Percentiles rank a stretch among this genome's conserved stretches.
These are phyloP conservation scores for Cyclostephanos tholiformis DNA, from an alignment of 108 stramenopile genomes.

Conservation along the genomic window DNA sequence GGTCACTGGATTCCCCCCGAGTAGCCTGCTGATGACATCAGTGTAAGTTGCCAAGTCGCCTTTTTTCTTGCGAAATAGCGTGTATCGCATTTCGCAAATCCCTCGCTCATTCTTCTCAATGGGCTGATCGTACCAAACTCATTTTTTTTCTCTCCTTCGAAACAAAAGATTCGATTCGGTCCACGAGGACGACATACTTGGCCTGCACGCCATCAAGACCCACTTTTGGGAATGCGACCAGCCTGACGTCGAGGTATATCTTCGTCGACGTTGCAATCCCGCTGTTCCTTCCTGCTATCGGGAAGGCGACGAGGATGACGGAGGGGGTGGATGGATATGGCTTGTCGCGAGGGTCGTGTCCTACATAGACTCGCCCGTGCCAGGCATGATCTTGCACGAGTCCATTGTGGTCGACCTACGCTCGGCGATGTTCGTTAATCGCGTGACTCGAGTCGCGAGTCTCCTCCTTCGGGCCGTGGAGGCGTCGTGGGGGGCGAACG, in stretches of 20 bases:
- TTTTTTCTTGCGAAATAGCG: too few species aligned
- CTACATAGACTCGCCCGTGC: constrained; percentile 72
- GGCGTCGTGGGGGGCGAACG: constrained; percentile 43
- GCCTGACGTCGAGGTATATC: constrained; percentile 75
- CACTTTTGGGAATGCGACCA: constrained; percentile 84
- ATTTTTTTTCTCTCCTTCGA: background rate
- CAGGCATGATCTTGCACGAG: constrained; percentile 71
- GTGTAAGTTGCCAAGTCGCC: constrained; percentile 49
- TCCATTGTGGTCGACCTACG: constrained; percentile 45
- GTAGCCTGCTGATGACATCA: constrained; percentile 80
- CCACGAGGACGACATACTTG: constrained; percentile 78
- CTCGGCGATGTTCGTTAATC: constrained; percentile 48
- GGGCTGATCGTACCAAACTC: background rate
- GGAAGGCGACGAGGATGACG: background rate
- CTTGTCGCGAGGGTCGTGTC: constrained; percentile 71
- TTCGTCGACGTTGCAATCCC: constrained; percentile 60
- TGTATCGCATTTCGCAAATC: background rate
- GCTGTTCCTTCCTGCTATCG: background rate
- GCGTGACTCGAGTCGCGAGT: constrained; percentile 68
- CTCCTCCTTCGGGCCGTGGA: constrained; percentile 74
- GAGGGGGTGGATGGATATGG: constrained; percentile 80
- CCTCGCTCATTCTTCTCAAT: background rate
- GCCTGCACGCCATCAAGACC: constrained; percentile 74
- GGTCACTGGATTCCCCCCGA: constrained; percentile 77
- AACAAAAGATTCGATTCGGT: constrained; percentile 65